Evolutionary conservation across 2,329 filamentous ascomycete genomes (phyloP).

Genomic region (Pseudocercospora crystallina): DNA sequence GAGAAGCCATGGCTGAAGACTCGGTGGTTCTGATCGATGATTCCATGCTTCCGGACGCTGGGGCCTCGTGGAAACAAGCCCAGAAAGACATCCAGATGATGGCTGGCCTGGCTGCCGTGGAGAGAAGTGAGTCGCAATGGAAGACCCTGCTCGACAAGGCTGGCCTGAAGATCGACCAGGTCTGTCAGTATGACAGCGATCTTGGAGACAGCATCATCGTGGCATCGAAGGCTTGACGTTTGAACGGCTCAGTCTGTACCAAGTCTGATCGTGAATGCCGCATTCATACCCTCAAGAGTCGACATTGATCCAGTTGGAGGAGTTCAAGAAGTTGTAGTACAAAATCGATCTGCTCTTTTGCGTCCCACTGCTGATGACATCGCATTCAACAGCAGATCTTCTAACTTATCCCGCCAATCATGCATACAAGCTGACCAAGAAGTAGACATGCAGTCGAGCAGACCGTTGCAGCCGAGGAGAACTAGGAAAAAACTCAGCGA

Average conservation of each 20-base stretch:
- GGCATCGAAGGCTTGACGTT: not conserved
- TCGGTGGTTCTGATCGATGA: conserved; percentile 7
- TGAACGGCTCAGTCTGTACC: no score
- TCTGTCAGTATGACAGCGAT: conserved; percentile 4
- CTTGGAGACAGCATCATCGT: conserved; percentile 13
- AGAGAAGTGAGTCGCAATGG: conserved; percentile 15
- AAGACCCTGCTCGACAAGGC: conserved; percentile 8
- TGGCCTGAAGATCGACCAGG: conserved; percentile 8
- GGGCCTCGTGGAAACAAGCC: conserved; percentile 5
- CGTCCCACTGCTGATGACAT: no score
- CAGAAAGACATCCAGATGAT: conserved; percentile 18
- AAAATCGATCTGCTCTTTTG: no score
- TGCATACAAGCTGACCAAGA: no score
- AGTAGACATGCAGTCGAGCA: no score
- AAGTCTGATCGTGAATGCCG: no score
- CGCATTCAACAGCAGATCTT: no score
- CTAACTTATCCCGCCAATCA: no score
- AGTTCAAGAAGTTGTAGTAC: no score
- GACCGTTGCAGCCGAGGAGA: conserved; percentile 13
- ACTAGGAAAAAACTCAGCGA: conserved; percentile 20
- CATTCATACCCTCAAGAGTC: no score
- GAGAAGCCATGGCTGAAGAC: conserved; percentile 9
- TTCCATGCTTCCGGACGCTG: conserved; percentile 15
- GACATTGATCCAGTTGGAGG: no score
- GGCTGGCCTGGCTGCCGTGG: conserved; percentile 12